phyloP scores from a whole-genome alignment of 176 grass and related monocot species.

The Dendrocalamus sinicus region DNA sequence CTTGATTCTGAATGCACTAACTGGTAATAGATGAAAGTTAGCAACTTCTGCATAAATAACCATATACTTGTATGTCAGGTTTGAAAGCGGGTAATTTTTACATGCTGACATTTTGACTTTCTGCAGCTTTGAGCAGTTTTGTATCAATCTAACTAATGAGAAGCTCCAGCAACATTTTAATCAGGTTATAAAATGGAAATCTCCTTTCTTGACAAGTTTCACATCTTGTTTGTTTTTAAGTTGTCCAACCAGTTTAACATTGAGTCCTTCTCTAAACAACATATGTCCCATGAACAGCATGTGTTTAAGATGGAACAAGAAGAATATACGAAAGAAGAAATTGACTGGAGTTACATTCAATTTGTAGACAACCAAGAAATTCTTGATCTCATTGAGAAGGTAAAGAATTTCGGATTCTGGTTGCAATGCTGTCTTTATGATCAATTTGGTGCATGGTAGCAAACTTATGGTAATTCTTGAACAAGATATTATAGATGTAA shows the following conservation, averaged over 20 bases:
- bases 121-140: conserved; percentile 98
- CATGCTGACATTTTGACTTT: conserved; percentile 46
- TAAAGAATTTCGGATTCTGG: conserved; percentile 37
- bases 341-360: conserved; percentile 97
- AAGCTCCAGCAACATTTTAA: conserved; percentile 99
- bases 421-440: not conserved
- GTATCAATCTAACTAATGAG: conserved; percentile 98
- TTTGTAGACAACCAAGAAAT: conserved; percentile 97
- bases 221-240: conserved; percentile 17
- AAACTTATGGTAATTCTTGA: not conserved
- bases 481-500: not conserved
- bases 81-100: conserved; percentile 22
- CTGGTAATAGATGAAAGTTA: conserved; percentile 15
- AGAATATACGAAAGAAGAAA: conserved; percentile 98
- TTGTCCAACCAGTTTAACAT: conserved; percentile 6
- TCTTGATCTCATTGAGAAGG: conserved; percentile 99
- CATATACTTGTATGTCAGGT: conserved; percentile 18
- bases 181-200: conserved; percentile 61
- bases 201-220: conserved; percentile 1
- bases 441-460: not conserved
- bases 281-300: conserved; percentile 68
- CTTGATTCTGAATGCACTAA: conserved; percentile 15
- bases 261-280: conserved; percentile 27
- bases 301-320: conserved; percentile 99
- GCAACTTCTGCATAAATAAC: conserved; percentile 27